phyloP scores from a whole-genome alignment of 2,329 filamentous ascomycete genomes.

The Neospermospora avenae region DNA sequence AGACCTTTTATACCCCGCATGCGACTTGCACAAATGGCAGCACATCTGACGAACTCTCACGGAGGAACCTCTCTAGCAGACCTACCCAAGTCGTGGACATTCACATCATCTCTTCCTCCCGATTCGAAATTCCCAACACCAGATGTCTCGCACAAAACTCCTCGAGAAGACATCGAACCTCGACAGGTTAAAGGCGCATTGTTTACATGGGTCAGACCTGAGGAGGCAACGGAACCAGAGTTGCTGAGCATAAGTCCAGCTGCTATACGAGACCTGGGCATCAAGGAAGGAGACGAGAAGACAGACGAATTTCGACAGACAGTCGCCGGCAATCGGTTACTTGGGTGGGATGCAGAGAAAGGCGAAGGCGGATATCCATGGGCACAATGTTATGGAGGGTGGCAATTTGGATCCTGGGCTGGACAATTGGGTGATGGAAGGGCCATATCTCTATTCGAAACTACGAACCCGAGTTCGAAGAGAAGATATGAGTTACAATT shows the following conservation, averaged over 20 bases:
- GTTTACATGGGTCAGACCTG: slow-evolving; percentile 88
- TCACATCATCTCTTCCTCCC: slow-evolving; percentile 66
- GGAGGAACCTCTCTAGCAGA: slow-evolving; percentile 43
- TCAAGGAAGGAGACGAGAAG: slow-evolving; percentile 63
- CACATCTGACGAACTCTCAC: slow-evolving; percentile 38
- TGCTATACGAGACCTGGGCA: slow-evolving; percentile 77
- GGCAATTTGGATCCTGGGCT: slow-evolving; percentile 81
- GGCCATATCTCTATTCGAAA: slow-evolving; percentile 91
- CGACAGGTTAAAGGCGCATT: slow-evolving; percentile 80
- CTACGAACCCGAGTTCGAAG: slow-evolving; percentile 69
- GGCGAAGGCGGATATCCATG: slow-evolving; percentile 80
- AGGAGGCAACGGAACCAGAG: slow-evolving; percentile 67
- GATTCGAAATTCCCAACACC: slow-evolving; percentile 80
- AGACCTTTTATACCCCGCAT: slow-evolving; percentile 32
- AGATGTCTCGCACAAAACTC: slow-evolving; percentile 73
- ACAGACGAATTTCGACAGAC: slow-evolving; percentile 73
- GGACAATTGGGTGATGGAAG: slow-evolving; percentile 93
- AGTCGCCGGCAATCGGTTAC: slow-evolving; percentile 78
- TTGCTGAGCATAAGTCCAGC: slow-evolving; percentile 76
- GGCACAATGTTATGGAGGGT: slow-evolving; percentile 96
- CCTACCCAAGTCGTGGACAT: slow-evolving; percentile 63
- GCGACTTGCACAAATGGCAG: slow-evolving; percentile 44
- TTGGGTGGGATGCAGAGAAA: slow-evolving; percentile 70
- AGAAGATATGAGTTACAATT: slow-evolving; percentile 85
- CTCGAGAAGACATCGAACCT: slow-evolving; percentile 72